Base-by-base conservation (phyloP, 2,329 filamentous ascomycete genomes). In the Alternaria angustiovoidea region DNA sequence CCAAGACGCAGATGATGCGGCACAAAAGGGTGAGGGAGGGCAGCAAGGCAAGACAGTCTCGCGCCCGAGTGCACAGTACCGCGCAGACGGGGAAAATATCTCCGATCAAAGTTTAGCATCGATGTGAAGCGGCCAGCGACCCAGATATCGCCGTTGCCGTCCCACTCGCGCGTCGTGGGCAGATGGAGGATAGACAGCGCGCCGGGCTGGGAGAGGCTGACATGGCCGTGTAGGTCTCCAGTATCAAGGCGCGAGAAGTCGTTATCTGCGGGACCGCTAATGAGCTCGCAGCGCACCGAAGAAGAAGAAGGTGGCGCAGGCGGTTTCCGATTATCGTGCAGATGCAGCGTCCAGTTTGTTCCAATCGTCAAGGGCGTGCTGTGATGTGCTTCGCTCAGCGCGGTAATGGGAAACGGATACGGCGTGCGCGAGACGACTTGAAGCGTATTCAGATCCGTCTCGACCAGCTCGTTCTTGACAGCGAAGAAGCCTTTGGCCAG, bases 81-180 rank as follows among this genome's bases (percentile, higher is more conserved):
- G 61, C 88, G 86, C 7, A 97, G 85, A 16, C 87, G 86, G 0
- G 93, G 92, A 71, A 97, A 96, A 77, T 87, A 92, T 44, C 94
- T 89, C 4, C 93, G 87, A 74, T 97, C 93, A 79, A 97, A 98
- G 73, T 93, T 90, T 4, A 97, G 82, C 57, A 97, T 92, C 70
- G 89, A 94, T 5, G 93, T 91, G 75, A 97, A 97, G 16, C 94
- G 88, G 0, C 94, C 94, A 5, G 91, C 92, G 36, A 97, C 88
- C 81, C 94, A 94, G 41, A 98, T 95, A 30, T 95, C 91, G 60
- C 90, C 86, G 51, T 92, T 91, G 18, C 88, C 83, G 63, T 87
- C 83, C 49, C 81, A 80, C 8, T 81, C 78, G 0, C 84, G 85
- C 1, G 86, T 80, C 8, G 81, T 83, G 14, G 89, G 89, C 28